Evolutionary conservation across 2,329 filamentous ascomycete species (phyloP).

Genomic region (Penicillium paneum): DNA sequence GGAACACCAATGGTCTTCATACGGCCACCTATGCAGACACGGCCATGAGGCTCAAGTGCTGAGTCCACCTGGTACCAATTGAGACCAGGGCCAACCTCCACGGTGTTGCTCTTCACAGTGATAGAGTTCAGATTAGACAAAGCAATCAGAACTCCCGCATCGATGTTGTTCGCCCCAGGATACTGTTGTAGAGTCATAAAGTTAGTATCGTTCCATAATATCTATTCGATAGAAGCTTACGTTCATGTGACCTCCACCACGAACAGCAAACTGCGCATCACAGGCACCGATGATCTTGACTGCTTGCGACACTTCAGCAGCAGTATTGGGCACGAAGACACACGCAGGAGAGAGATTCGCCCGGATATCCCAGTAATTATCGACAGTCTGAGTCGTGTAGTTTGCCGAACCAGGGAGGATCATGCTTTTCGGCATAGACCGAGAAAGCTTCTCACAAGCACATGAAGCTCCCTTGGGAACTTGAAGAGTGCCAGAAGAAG

Average conservation of each 20-base stretch:
- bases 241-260: conserved; percentile 53
- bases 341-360: conserved; percentile 27
- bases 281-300: conserved; percentile 23
- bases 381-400: conserved; percentile 23
- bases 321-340: conserved; percentile 29
- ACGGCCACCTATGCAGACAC: conserved; percentile 32
- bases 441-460: conserved; percentile 11
- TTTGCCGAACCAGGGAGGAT: conserved; percentile 15
- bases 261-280: conserved; percentile 51
- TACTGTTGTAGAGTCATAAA: conserved; percentile 12
- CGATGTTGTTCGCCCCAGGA: conserved; percentile 31
- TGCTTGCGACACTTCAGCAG: conserved; percentile 25
- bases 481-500: neutral
- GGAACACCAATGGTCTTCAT: conserved; percentile 36
- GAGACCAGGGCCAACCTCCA: conserved; percentile 28
- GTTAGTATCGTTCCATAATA: neutral
- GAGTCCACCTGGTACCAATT: conserved; percentile 32
- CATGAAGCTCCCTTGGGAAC: conserved; percentile 7
- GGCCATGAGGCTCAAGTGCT: conserved; percentile 25
- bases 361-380: conserved; percentile 32
- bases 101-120: conserved; percentile 21
- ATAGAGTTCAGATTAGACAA: conserved; percentile 22
- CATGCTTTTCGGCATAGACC: neutral
- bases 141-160: conserved; percentile 31
- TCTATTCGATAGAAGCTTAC: conserved; percentile 2